Evolutionary conservation across 2,329 filamentous ascomycete species (phyloP), one percentile per base, ranked within the genome.

Genomic region (Alternaria triticimaculans): DNA sequence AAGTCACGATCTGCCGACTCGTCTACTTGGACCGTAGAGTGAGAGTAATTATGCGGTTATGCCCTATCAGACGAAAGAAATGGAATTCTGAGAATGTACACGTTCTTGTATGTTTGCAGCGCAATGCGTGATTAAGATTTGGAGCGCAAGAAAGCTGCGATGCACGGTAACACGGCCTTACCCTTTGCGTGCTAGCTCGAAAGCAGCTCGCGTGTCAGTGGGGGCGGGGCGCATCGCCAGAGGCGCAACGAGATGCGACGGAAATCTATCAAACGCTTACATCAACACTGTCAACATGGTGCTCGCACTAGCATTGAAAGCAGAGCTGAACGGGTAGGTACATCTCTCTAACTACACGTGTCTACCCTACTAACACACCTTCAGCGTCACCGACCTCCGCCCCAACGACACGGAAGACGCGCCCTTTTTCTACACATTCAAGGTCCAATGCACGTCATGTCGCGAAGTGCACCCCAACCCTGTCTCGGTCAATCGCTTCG

Each of bases 341-440:
- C 9, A 28, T 21, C 10, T 45, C 25, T 15, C 12, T 14, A 12
- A 6, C 14, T 18, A 12, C 20, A 43, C 15, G 3, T 48, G 6
- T 26, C 55, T 3, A 6, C 23, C 10, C 11, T 48, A 12, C 46
- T 59, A 23, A 64, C 51, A 15, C 3, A 12, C 5, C 1, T n/a
- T 11, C 74, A 98, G 96, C 49, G 94, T 99, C 64, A 97, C 94
- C 64, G 92, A 96, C 75, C 89, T 99, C 71, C 90, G 90, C 60
- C 96, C 96, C 8, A 85, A 90, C 71, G 96, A 99, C 80, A 93
- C 90, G 7, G 84, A 90, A 72, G 92, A 92, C 18, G 88, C 87
- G 63, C 93, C 94, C 5, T 99, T 97, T 84, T 97, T 91, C 87
- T 99, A 97, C 84, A 97, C 93, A 55, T 98, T 99, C 88, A 96